Percentiles rank a stretch among this genome's conserved stretches.
Conservation (phyloP, 2,329 filamentous ascomycete genomes). For the Trichophyton benhamiae region DNA sequence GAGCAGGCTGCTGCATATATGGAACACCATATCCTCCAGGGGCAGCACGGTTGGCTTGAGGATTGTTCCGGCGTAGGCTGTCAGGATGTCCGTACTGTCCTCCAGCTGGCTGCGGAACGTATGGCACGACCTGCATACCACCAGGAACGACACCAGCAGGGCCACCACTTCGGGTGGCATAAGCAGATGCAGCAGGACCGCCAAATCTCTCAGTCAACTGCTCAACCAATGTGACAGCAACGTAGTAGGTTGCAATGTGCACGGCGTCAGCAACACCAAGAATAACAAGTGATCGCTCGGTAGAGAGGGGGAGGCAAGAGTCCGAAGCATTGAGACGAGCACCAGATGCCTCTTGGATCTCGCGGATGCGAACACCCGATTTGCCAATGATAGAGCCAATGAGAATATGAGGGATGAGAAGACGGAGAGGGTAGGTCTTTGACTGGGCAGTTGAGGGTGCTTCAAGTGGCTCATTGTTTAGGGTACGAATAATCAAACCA, state of each 20-base stretch:
- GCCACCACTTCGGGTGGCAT: constrained; percentile 85
- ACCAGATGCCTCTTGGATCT: constrained; percentile 96
- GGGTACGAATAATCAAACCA: constrained; percentile 89
- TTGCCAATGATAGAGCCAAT: constrained; percentile 99
- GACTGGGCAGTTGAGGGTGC: constrained; percentile 82
- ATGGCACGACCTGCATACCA: constrained; percentile 98
- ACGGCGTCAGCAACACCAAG: constrained; percentile 96
- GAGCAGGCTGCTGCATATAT: constrained; percentile 58
- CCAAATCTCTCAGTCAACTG: constrained; percentile 95
- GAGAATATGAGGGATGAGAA: constrained; percentile 90
- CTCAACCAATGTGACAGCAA: constrained; percentile 93
- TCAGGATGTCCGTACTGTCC: constrained; percentile 89
- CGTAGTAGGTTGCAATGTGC: constrained; percentile 97
- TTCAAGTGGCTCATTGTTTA: constrained; percentile 91
- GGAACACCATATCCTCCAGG: constrained; percentile 56
- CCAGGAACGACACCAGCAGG: constrained; percentile 88
- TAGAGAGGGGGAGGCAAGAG: constrained; percentile 83
- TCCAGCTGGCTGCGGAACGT: constrained; percentile 81
- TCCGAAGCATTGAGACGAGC: constrained; percentile 94
- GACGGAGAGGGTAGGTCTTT: constrained; percentile 91
- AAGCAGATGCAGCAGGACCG: constrained; percentile 90
- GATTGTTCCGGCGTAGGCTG: constrained; percentile 63
- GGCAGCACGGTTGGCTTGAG: constrained; percentile 62
- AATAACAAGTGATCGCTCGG: constrained; percentile 93
- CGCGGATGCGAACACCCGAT: constrained; percentile 85